phyloP scores from a whole-genome alignment of 306 rosid genomes.

The Quercus dentata region DNA sequence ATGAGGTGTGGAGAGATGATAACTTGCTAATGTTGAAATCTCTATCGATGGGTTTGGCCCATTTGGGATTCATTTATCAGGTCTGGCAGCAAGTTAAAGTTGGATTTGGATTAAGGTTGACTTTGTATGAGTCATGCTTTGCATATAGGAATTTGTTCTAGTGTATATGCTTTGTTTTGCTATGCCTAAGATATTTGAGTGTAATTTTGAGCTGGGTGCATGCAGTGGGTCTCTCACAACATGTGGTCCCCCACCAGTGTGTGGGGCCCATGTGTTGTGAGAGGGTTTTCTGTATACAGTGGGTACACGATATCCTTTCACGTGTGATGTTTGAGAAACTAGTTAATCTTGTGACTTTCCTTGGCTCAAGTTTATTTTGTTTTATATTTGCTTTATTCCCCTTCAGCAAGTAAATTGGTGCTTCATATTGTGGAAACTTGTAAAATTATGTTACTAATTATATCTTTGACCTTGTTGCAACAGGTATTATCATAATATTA shows the following conservation, averaged over 20 bases:
- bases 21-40: not conserved
- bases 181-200: no score
- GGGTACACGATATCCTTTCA: no score
- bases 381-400: not conserved
- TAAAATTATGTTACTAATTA: not conserved
- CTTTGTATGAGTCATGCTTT: not conserved
- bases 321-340: no score
- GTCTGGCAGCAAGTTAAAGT: not conserved
- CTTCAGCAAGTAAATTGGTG: not conserved
- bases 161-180: no score
- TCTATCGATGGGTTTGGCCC: not conserved
- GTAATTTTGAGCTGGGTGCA: no score
- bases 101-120: not conserved
- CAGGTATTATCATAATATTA: constrained; percentile 98
- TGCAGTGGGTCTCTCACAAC: no score
- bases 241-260: no score
- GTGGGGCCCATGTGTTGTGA: no score
- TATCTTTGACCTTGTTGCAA: constrained; percentile 8
- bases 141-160: no score
- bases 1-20: not conserved
- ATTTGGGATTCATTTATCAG: not conserved
- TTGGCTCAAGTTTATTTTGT: not conserved
- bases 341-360: not conserved
- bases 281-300: not conserved
- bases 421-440: not conserved